phyloP scores from a whole-genome alignment of 106 monocot species.

The Chionographis japonica region DNA sequence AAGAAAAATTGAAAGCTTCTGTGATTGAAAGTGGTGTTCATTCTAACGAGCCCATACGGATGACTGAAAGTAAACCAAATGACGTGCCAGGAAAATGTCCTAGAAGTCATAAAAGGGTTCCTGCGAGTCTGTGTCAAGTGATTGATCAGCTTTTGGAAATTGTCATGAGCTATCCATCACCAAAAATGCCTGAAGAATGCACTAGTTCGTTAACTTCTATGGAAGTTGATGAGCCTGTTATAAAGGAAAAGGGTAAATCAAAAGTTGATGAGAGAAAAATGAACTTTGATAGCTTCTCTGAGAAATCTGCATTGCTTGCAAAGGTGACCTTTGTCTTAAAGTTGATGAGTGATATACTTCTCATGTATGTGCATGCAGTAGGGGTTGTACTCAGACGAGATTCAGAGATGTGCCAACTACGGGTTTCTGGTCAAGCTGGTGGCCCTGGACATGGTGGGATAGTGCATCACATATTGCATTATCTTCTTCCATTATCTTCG shows the following conservation, averaged over 20 bases:
- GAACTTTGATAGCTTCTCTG: slow-evolving; percentile 34
- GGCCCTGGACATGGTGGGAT: slow-evolving; percentile 35
- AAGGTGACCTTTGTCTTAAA: slow-evolving; percentile 65
- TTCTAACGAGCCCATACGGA: slow-evolving; percentile 29
- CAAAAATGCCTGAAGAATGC: slow-evolving; percentile 31
- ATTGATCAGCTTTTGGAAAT: slow-evolving; percentile 80
- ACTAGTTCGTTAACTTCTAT: slow-evolving; percentile 19
- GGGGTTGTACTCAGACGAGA: slow-evolving; percentile 60
- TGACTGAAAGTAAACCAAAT: slow-evolving; percentile 39
- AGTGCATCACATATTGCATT: slow-evolving; percentile 61
- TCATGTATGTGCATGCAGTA: slow-evolving; percentile 70
- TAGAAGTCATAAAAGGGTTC: slow-evolving; percentile 50
- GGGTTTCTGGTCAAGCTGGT: slow-evolving; percentile 30
- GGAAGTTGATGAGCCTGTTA: slow-evolving; percentile 53
- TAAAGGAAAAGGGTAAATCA: slow-evolving; percentile 66
- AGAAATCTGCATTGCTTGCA: slow-evolving; percentile 44
- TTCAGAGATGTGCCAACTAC: slow-evolving; percentile 36
- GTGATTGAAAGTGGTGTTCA: slow-evolving; percentile 26
- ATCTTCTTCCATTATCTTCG: slow-evolving; percentile 43
- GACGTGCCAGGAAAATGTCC: slow-evolving; percentile 39
- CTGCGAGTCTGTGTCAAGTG: slow-evolving; percentile 58
- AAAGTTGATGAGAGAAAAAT: slow-evolving; percentile 49
- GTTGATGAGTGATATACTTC: slow-evolving; percentile 76
- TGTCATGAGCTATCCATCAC: slow-evolving; percentile 47
- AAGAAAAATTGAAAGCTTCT: slow-evolving; percentile 31